Evolutionary conservation across 768 basidiomycete genomes (phyloP), one percentile per base, ranked within the genome.

Genomic region (Pholiota microspora): DNA sequence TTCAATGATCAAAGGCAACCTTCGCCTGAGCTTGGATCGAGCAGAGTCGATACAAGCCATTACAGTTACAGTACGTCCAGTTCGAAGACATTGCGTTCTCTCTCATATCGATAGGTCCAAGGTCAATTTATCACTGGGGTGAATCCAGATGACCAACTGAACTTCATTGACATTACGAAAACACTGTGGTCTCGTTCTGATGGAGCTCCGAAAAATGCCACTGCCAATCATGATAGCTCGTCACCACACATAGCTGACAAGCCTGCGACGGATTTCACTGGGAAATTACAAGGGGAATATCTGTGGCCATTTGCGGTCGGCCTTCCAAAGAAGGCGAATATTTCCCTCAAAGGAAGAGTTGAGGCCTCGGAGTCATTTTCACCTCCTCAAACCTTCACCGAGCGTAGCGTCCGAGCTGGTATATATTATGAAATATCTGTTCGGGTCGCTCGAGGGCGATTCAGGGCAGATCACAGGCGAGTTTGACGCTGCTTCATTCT

Each of bases 11-110:
- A 57, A 59, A 28, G 76, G 77, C 4, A 63, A 65, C 29, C 67
- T 76, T 10, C 62, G 59, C 5, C 58, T 78, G 36, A 59, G 65
- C 40, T 57, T 73, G 12, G 67, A 65, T 2, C 67, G 67, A 24
- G 66, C 73, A 6, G 77, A 81, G 36, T 68, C 71, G 16, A 74
- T 83, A 45, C 76, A 77, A 54, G 70, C 71, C 10, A 74, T 86
- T 8, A 67, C 69, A 10, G 58, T 86, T 49, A 70, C 74, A 53
- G 85, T 83, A 27, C 7, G 49, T 27, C 15, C 35, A 4, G 29
- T 16, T 16, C 25, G n/a, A n/a, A n/a, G n/a, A n/a, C n/a, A n/a
- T 27, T 36, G 10, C 8, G 15, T 10, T 25, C n/a, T 36, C 27
- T 28, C 61, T 57, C 31, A 29, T 47, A 13, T 16, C 28, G 9